Evolutionary conservation across 2,329 filamentous ascomycete species (phyloP).

Genomic region (Aspergillus viridinutans): DNA sequence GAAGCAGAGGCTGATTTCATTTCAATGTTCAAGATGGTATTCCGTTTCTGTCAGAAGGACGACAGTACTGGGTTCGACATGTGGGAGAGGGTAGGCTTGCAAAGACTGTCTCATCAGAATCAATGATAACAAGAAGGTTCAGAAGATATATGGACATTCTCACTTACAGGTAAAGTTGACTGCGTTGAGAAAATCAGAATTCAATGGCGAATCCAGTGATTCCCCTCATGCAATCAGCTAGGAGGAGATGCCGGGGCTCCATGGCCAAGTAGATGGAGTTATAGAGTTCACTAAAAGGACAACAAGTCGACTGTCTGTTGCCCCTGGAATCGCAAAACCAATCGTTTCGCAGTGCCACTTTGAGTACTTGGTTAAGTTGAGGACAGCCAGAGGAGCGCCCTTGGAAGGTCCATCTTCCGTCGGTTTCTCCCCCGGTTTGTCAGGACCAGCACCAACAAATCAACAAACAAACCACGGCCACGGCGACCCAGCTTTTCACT

Average conservation of each 20-base stretch:
- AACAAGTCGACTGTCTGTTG: background rate
- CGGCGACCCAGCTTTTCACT: background rate
- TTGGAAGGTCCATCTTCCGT: conserved; percentile 1
- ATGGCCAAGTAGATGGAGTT: too few relatives aligned
- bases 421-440: conserved; percentile 22
- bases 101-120: background rate
- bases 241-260: background rate
- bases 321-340: conserved; percentile 7
- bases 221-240: background rate
- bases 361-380: background rate
- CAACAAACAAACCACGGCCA: background rate
- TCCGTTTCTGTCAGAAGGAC: background rate
- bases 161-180: background rate
- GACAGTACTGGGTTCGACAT: background rate
- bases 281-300: background rate
- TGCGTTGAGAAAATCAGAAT: background rate
- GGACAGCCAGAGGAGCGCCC: background rate
- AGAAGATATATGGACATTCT: background rate
- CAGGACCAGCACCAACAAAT: conserved; percentile 13
- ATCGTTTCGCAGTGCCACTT: conserved; percentile 2
- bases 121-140: background rate
- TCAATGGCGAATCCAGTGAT: background rate
- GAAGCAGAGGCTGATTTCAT: background rate
- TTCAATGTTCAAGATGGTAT: background rate
- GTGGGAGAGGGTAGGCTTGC: background rate